These are phyloP conservation scores for Trifolium fragiferum DNA, from an alignment of 306 rosid species.

Conservation along the genomic window DNA sequence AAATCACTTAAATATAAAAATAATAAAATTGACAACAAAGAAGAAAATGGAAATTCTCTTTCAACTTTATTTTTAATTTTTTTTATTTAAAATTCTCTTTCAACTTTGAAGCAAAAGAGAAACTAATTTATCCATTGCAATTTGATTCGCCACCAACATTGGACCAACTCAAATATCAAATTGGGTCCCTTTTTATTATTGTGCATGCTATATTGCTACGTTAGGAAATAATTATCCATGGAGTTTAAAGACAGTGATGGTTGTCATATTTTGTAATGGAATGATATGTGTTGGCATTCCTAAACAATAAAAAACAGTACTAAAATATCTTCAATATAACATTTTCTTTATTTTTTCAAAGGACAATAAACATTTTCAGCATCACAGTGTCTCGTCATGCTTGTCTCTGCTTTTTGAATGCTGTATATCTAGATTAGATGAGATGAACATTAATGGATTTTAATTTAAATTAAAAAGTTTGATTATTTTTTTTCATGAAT, in stretches of 20 bases:
- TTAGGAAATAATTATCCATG: constrained; percentile 9
- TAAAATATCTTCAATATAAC: no score
- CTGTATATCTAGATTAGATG: background rate
- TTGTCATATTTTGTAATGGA: constrained; percentile 24
- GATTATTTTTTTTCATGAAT: no score
- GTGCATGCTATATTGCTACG: constrained; percentile 20
- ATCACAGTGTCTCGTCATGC: background rate
- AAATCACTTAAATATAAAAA: constrained; percentile 10
- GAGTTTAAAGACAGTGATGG: constrained; percentile 35
- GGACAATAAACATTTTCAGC: constrained; percentile 14
- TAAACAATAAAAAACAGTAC: constrained; percentile 18
- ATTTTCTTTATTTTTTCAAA: no score
- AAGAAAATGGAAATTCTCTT: constrained; percentile 43
- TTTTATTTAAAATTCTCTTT: constrained; percentile 45
- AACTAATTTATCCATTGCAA: constrained; percentile 7
- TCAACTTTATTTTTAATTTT: no score
- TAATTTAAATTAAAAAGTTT: background rate
- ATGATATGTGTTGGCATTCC: constrained; percentile 3
- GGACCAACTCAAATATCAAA: constrained; percentile 26
- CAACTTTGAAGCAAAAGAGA: constrained; percentile 32
- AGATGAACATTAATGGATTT: background rate
- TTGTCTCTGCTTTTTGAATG: constrained; percentile 31
- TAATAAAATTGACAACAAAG: constrained; percentile 12
- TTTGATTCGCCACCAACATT: constrained; percentile 7
- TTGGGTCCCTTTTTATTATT: constrained; percentile 34